Evolutionary conservation across 2,329 filamentous ascomycete species (phyloP).

Genomic region (Magnaporthales sp.): DNA sequence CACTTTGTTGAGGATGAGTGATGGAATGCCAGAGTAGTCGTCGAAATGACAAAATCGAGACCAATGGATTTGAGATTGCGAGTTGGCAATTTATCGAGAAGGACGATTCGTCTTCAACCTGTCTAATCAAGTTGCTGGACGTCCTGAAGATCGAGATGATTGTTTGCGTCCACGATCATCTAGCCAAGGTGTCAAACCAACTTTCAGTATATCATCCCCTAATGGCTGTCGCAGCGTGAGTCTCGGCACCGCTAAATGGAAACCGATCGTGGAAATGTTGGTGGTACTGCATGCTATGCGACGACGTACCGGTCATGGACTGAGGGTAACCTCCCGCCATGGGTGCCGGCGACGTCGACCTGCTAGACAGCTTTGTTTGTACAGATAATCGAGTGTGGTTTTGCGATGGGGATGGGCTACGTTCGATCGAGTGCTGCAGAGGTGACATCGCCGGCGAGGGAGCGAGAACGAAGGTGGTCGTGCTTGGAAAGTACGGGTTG

Average conservation of each 20-base stretch:
- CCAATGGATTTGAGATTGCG: too few species aligned
- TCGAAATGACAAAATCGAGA: too few species aligned
- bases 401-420: not conserved
- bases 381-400: not conserved
- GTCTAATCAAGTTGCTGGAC: not conserved
- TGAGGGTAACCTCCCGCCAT: conserved; percentile 33
- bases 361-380: conserved; percentile 16
- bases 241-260: conserved; percentile 35
- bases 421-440: not conserved
- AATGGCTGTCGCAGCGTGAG: conserved; percentile 41
- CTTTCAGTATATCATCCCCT: conserved; percentile 20
- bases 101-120: not conserved
- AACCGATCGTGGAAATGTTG: conserved; percentile 36
- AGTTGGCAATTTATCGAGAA: too few species aligned
- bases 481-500: conserved; percentile 26
- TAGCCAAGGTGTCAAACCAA: not conserved
- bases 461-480: conserved; percentile 18
- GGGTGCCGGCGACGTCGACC: conserved; percentile 31
- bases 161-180: not conserved
- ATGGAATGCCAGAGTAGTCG: too few species aligned
- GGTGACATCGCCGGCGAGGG: not conserved
- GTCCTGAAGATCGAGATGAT: not conserved
- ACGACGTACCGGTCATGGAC: conserved; percentile 36
- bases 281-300: conserved; percentile 28
- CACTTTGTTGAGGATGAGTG: not conserved